Percentiles rank a stretch among this genome's conserved stretches.
Evolutionary conservation across 345 rosid genomes (phyloP).

Genomic region (Melaleuca quinquenervia): DNA sequence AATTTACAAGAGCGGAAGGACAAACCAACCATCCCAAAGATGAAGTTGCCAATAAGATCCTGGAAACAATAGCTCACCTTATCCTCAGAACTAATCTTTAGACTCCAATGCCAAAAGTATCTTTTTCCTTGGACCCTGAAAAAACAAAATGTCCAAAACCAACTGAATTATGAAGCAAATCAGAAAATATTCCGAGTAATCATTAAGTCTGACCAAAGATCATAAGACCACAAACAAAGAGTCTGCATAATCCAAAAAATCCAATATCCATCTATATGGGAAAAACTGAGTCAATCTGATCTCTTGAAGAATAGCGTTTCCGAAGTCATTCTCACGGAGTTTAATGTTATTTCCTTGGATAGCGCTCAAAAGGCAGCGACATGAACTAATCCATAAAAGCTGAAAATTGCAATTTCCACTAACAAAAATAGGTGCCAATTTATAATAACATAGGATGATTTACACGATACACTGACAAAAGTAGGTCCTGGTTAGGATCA

Average conservation of each 20-base stretch:
- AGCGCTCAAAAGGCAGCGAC: background rate
- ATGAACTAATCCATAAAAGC: background rate
- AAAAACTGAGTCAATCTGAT: background rate
- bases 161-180: background rate
- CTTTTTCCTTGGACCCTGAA: constrained; percentile 98
- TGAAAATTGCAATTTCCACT: background rate
- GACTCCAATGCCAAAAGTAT: constrained; percentile 78
- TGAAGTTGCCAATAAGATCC: background rate
- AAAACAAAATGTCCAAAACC: constrained; percentile 10
- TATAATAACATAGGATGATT: background rate
- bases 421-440: too few species aligned
- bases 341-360: background rate
- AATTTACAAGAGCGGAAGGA: background rate
- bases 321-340: background rate
- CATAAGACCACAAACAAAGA: background rate
- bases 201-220: background rate
- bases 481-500: background rate
- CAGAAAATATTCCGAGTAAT: background rate
- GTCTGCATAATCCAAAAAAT: background rate
- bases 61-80: background rate
- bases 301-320: background rate
- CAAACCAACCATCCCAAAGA: background rate
- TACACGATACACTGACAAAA: background rate
- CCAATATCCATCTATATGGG: background rate
- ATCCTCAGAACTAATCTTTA: constrained; percentile 22